Evolutionary conservation across 805 yeast species (phyloP).

Genomic region (Groenewaldozyma salmanticensis): DNA sequence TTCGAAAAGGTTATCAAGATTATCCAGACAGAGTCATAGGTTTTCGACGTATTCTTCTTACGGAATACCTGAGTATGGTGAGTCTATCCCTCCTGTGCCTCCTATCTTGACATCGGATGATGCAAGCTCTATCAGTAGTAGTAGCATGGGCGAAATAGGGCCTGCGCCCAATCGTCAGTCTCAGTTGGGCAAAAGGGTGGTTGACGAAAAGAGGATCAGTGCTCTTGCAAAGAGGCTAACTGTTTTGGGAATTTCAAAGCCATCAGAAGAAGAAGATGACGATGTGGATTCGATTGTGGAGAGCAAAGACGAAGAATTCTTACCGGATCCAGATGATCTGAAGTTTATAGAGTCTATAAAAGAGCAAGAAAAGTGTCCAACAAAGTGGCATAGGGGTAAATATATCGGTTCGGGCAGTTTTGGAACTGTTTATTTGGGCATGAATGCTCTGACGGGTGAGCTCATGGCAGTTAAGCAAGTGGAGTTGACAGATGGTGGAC

Average conservation of each 20-base stretch:
- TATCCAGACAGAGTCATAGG: slow-evolving; percentile 25
- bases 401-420: slow-evolving; percentile 91
- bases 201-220: slow-evolving; percentile 1
- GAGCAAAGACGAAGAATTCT: slow-evolving; percentile 4
- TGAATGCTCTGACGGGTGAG: slow-evolving; percentile 88
- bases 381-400: slow-evolving; percentile 87
- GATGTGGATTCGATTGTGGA: slow-evolving; percentile 3
- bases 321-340: slow-evolving; percentile 28
- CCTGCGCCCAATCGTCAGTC: background rate
- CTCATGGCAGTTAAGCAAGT: slow-evolving; percentile 97
- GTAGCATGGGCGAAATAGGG: background rate
- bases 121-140: background rate
- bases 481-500: slow-evolving; percentile 35
- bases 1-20: slow-evolving; percentile 51
- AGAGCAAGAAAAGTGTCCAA: slow-evolving; percentile 46
- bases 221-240: slow-evolving; percentile 6
- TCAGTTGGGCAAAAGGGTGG: background rate
- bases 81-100: slow-evolving; percentile 17
- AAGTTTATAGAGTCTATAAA: slow-evolving; percentile 31
- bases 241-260: background rate
- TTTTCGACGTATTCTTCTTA: slow-evolving; percentile 22
- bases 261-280: slow-evolving; percentile 4
- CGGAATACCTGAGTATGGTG: slow-evolving; percentile 18
- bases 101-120: slow-evolving; percentile 8
- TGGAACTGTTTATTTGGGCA: slow-evolving; percentile 87